A percentile compares a stretch with the other conserved stretches of the same genome.
Evolutionary conservation across 768 basidiomycete genomes (phyloP).

Genomic region (Suillus subaureus): DNA sequence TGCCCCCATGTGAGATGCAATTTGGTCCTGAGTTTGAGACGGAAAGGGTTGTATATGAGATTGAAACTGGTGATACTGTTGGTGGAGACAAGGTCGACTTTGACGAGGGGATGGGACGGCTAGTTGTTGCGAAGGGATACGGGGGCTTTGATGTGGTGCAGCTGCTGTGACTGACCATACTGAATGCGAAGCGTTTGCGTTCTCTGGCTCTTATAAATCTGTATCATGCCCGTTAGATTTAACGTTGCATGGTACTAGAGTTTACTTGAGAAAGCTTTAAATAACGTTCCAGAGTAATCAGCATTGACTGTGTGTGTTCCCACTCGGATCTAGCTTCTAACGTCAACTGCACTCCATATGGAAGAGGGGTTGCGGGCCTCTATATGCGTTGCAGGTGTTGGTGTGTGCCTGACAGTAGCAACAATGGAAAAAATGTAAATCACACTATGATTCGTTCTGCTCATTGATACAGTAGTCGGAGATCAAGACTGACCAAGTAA

Average conservation of each 20-base stretch:
- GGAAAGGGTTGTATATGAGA: slow-evolving; percentile 18
- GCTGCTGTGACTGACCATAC: slow-evolving; percentile 8
- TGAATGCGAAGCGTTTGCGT: background rate
- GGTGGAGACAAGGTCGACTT: slow-evolving; percentile 30
- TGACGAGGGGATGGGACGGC: slow-evolving; percentile 34
- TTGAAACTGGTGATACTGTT: slow-evolving; percentile 10
- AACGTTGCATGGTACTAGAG: no score
- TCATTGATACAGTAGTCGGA: background rate
- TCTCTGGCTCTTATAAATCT: background rate
- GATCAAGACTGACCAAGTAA: no score
- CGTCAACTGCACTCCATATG: no score
- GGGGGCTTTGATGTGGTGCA: slow-evolving; percentile 32
- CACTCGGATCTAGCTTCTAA: background rate
- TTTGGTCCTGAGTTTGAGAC: slow-evolving; percentile 30
- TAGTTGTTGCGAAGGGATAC: slow-evolving; percentile 26
- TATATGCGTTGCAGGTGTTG: background rate
- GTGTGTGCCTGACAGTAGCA: background rate
- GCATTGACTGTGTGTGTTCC: background rate
- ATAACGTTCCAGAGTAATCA: background rate
- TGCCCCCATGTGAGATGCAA: slow-evolving; percentile 32
- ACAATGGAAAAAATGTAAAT: background rate
- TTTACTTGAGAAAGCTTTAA: background rate
- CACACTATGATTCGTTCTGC: background rate
- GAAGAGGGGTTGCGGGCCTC: background rate
- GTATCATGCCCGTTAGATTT: background rate